A percentile compares a stretch with the other conserved stretches of the same genome.
Conservation (phyloP, 352 stramenopile genomes). For the Phytophthora vignae region DNA sequence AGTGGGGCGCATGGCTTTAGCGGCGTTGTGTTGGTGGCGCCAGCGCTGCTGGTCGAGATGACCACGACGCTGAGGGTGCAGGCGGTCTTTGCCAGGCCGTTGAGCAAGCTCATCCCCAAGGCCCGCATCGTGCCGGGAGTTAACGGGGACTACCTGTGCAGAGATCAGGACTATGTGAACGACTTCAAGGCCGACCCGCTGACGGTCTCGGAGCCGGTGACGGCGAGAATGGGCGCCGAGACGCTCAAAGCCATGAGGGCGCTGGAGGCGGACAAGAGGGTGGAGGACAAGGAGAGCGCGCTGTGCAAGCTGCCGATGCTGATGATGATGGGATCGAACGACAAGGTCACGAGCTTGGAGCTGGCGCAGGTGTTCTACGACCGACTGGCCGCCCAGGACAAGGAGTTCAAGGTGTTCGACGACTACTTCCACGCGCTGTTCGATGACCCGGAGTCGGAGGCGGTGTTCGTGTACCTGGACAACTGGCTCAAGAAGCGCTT, state of each 20-base stretch:
- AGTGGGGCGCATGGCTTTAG: conserved; percentile 51
- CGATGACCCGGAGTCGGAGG: conserved; percentile 63
- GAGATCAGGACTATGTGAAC: conserved; percentile 53
- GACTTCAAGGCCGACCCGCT: conserved; percentile 53
- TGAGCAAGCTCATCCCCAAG: conserved; percentile 58
- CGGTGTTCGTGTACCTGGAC: conserved; percentile 49
- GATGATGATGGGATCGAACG: conserved; percentile 60
- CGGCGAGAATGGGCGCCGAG: conserved; percentile 52
- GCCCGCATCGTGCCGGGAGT: conserved; percentile 65
- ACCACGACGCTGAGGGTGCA: conserved; percentile 56
- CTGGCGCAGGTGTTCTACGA: conserved; percentile 59
- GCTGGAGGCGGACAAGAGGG: conserved; percentile 41
- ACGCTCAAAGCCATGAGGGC: conserved; percentile 48
- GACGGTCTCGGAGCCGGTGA: conserved; percentile 50
- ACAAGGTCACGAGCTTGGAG: conserved; percentile 63
- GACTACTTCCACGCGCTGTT: conserved; percentile 71
- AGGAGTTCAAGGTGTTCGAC: conserved; percentile 68
- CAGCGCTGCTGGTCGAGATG: conserved; percentile 63
- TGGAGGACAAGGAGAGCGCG: conserved; percentile 36
- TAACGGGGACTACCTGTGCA: conserved; percentile 42
- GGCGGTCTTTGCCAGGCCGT: conserved; percentile 44
- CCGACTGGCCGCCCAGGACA: conserved; percentile 51
- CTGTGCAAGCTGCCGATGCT: conserved; percentile 43
- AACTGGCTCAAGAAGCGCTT: conserved; percentile 60
- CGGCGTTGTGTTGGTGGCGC: conserved; percentile 62